Evolutionary conservation across 2,329 filamentous ascomycete genomes (phyloP), one percentile per base, ranked within the genome.

Genomic region (Huntiella moniliformis): DNA sequence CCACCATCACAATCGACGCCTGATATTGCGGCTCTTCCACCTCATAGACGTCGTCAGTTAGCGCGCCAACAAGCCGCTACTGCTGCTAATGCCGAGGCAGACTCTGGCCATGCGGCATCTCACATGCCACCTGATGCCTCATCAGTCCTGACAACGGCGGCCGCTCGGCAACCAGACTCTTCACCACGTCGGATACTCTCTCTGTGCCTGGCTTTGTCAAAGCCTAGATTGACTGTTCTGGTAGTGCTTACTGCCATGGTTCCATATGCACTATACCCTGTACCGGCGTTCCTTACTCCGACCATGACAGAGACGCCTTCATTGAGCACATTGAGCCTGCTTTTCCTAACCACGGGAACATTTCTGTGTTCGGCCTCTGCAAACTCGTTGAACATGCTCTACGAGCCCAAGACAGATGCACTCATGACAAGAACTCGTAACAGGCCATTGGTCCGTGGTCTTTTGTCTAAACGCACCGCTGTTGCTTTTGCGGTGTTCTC

Each of bases 301-400:
- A 70, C 76, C 13, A 73, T 61, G 47, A 65, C 69, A 44, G 68
- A 69, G 41, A 82, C 79, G 4, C 86, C 91, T 1, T 91, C 85
- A 13, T 73, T 95, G 38, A 92, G 83, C 51, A 85, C 91, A 2
- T 68, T 96, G 45, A 98, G 91, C 6, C 78, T 96, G 13, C 70
- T 92, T 44, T 96, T 94, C 66, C 76, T 98, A 44, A 94, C 88
- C 0, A 76, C 76, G 3, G 88, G 91, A 50, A 96, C 91, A 0
- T 77, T 87, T 4, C 70, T 95, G 15, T 91, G 84, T 60, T 82
- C 77, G n/a, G 85, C 87, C 38, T 84, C 82, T 49, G 91, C 91
- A 38, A 98, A 98, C 59, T 76, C 91, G 1, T 69, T 96, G 53
- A 98, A 98, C 62, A 98, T 98, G 91, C 76, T 95, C 49, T 86